Percentiles rank a stretch among this genome's conserved stretches.
Evolutionary conservation across 306 rosid genomes (phyloP).

Genomic region (Cucurbita maxima): DNA sequence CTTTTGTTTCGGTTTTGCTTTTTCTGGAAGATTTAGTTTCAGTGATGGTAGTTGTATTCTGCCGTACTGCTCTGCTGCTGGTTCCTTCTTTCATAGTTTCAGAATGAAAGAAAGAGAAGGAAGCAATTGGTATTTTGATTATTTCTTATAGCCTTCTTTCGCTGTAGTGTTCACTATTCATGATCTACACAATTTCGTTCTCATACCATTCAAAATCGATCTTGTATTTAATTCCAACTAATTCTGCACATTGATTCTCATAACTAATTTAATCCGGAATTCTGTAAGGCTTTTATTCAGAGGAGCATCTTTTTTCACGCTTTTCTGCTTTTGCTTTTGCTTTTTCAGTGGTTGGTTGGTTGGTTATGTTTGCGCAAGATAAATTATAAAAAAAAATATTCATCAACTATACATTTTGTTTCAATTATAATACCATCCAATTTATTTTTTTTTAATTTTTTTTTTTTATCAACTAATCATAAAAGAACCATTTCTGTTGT

Average conservation of each 20-base stretch:
- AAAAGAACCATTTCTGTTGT: no score
- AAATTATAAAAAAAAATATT: no score
- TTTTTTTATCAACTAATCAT: no score
- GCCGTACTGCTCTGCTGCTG: neutral
- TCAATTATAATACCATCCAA: no score
- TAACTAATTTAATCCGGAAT: neutral
- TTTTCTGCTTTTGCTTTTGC: neutral
- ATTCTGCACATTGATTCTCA: neutral
- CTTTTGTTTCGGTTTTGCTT: neutral
- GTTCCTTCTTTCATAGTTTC: constrained; percentile 1
- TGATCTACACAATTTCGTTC: neutral
- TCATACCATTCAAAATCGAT: neutral
- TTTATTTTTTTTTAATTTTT: no score
- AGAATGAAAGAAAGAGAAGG: constrained; percentile 5
- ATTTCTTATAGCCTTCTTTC: neutral
- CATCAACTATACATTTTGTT: no score
- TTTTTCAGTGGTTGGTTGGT: neutral
- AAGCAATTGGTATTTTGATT: neutral
- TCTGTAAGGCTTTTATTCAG: neutral
- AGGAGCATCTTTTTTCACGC: neutral
- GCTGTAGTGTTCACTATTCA: neutral
- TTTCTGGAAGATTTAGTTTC: neutral
- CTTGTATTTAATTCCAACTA: neutral
- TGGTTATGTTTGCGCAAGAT: no score
- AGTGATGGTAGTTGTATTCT: neutral